Base-by-base conservation (phyloP, 306 rosid genomes). In the Cucurbita pepo region DNA sequence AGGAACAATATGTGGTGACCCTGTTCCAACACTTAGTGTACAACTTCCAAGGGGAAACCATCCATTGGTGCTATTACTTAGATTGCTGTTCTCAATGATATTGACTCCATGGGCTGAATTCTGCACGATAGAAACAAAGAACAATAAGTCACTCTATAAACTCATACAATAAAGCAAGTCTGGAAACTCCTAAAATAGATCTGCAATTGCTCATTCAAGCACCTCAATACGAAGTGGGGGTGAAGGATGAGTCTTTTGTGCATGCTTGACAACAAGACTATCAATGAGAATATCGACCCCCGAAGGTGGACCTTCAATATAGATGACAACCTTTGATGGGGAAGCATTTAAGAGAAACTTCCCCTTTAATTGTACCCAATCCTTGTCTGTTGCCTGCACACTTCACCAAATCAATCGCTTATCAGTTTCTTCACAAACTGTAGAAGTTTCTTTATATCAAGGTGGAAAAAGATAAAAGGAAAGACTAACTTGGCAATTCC, bases 31-130 rank as follows among this genome's bases (percentile, higher is more conserved):
- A 2, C 78, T 87, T 75, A 94, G 72, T 44, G 84, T 87, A 71
- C 98, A 94, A 71, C 81, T 90, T 64, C 97, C 98, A 59, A 94
- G 97, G 3, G 92, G 87, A 73, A 85, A 89, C 97, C 97, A 94
- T 18, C 92, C 91, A 4, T 86, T 86, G 47, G 89, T 91, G 58
- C 88, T 91, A 64, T 86, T 83, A 44, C 62, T 77, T 47, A 94
- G 81, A 81, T 79, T 85, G 87, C 88, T 87, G 79, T 94, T 94
- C 77, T 86, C 89, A 74, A 94, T 79, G 81, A 94, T 76, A 79
- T 94, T 94, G 57, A 87, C 78, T 51, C 96, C 98, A 78, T 85
- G 91, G 36, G 80, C 78, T 38, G 81, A 87, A 79, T 82, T 78
- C 98, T 94, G 77, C 82, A 82, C 71, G 67, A 36, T 78, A 75